Evolutionary conservation across 148 eudicot species (phyloP).

Genomic region (Rhododendron molle): DNA sequence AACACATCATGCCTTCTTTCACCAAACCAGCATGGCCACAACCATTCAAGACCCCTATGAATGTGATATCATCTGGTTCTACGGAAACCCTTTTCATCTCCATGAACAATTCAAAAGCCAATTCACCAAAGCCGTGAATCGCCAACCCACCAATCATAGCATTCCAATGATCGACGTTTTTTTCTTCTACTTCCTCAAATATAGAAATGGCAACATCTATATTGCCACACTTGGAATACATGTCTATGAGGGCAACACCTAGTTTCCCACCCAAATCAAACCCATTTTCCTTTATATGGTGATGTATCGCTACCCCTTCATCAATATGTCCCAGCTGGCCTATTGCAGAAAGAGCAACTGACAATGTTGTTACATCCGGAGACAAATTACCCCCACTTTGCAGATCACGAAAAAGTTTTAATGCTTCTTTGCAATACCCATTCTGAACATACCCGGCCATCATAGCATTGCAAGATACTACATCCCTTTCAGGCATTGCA

Average conservation of each 20-base stretch:
- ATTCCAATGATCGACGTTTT: slow-evolving; percentile 73
- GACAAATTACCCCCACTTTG: slow-evolving; percentile 19
- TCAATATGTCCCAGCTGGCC: slow-evolving; percentile 51
- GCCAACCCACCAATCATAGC: slow-evolving; percentile 83
- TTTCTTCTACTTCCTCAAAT: slow-evolving; percentile 35
- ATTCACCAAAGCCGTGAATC: slow-evolving; percentile 56
- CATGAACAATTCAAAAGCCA: slow-evolving; percentile 57
- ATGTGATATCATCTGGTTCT: slow-evolving; percentile 68
- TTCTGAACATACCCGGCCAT: slow-evolving; percentile 64
- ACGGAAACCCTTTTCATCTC: slow-evolving; percentile 43
- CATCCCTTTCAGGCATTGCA: slow-evolving; percentile 48
- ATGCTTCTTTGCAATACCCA: slow-evolving; percentile 42
- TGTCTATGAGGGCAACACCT: slow-evolving; percentile 75
- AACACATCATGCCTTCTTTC: slow-evolving; percentile 67
- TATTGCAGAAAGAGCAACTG: slow-evolving; percentile 57
- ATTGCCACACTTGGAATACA: slow-evolving; percentile 81
- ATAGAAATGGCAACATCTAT: slow-evolving; percentile 49
- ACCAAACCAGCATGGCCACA: slow-evolving; percentile 75
- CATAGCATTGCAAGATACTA: slow-evolving; percentile 62
- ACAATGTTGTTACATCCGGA: slow-evolving; percentile 54
- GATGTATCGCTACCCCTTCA: slow-evolving; percentile 56
- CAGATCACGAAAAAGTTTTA: slow-evolving; percentile 47
- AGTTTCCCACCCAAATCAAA: slow-evolving; percentile 45
- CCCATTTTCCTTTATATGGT: slow-evolving; percentile 29
- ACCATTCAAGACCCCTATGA: slow-evolving; percentile 56